A percentile compares a stretch with the other conserved stretches of the same genome.
These are phyloP conservation scores for Argentina anserina DNA, from an alignment of 306 rosid genomes.

Conservation along the genomic window DNA sequence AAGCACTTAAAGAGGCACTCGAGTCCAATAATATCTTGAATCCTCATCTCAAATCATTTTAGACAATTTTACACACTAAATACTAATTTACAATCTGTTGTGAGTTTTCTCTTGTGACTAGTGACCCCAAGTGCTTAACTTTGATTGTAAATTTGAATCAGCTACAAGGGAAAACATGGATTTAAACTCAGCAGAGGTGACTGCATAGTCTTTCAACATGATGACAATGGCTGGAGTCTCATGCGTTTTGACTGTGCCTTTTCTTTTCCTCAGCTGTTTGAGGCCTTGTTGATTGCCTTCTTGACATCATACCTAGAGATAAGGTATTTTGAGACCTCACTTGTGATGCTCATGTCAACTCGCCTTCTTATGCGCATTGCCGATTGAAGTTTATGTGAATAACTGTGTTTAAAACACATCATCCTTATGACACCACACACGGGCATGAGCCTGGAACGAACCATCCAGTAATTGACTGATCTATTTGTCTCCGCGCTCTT, in stretches of 20 bases:
- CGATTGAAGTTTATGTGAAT: no score
- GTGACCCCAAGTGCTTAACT: no score
- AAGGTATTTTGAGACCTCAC: no score
- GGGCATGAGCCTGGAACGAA: no score
- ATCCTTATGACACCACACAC: no score
- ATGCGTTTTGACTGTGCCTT: not conserved
- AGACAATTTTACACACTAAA: slow-evolving; percentile 10
- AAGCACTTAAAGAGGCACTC: slow-evolving; percentile 22
- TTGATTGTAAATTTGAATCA: not conserved
- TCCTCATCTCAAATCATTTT: no score
- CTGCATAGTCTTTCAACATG: slow-evolving; percentile 20
- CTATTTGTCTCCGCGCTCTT: no score
- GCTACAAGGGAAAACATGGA: slow-evolving; percentile 19
- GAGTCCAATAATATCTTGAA: slow-evolving; percentile 11
- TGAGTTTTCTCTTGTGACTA: not conserved
- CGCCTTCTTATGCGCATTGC: no score
- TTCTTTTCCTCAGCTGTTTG: slow-evolving; percentile 10
- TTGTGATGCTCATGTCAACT: no score
- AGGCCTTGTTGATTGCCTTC: slow-evolving; percentile 2
- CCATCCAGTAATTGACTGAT: no score
- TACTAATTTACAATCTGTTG: not conserved
- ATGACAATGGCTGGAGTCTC: slow-evolving; percentile 1
- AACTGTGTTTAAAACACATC: no score
- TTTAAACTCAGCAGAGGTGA: slow-evolving; percentile 10
- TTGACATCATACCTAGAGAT: no score